A percentile compares a stretch with the other conserved stretches of the same genome.
phyloP scores from a whole-genome alignment of 129 eudicot genomes.

The Silybum marianum region DNA sequence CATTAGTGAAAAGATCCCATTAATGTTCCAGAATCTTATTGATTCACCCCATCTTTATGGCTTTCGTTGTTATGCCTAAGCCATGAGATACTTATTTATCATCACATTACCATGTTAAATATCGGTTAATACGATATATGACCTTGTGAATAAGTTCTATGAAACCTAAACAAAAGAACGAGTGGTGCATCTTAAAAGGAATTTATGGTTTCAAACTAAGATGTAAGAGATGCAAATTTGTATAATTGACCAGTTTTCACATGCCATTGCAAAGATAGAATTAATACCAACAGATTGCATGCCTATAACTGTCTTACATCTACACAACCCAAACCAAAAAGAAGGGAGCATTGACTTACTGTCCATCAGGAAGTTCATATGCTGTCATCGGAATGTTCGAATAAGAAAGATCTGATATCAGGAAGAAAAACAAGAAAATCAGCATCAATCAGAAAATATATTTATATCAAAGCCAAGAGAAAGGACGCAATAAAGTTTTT shows the following conservation, averaged over 20 bases:
- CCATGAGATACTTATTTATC: slow-evolving; percentile 1
- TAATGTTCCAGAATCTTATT: background rate
- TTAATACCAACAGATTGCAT: slow-evolving; percentile 7
- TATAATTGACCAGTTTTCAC: slow-evolving; percentile 9
- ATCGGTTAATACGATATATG: background rate
- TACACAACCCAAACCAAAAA: slow-evolving; percentile 16
- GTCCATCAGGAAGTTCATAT: slow-evolving; percentile 99
- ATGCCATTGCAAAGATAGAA: slow-evolving; percentile 6
- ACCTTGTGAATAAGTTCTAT: background rate
- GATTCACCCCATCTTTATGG: background rate
- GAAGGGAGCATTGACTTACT: slow-evolving; percentile 56
- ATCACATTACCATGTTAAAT: background rate
- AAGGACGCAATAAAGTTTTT: no score
- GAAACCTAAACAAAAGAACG: background rate
- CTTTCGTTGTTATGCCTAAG: background rate
- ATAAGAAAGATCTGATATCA: slow-evolving; percentile 65
- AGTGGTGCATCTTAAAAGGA: background rate
- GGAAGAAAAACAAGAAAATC: slow-evolving; percentile 15
- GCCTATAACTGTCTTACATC: slow-evolving; percentile 9
- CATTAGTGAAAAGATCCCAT: background rate
- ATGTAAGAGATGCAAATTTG: background rate
- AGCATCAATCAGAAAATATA: no score
- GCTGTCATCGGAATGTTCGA: slow-evolving; percentile 98
- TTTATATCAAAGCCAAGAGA: no score
- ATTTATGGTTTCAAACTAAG: background rate